Conservation (phyloP, 2,329 filamentous ascomycete species). For the Fulvia fulva region DNA sequence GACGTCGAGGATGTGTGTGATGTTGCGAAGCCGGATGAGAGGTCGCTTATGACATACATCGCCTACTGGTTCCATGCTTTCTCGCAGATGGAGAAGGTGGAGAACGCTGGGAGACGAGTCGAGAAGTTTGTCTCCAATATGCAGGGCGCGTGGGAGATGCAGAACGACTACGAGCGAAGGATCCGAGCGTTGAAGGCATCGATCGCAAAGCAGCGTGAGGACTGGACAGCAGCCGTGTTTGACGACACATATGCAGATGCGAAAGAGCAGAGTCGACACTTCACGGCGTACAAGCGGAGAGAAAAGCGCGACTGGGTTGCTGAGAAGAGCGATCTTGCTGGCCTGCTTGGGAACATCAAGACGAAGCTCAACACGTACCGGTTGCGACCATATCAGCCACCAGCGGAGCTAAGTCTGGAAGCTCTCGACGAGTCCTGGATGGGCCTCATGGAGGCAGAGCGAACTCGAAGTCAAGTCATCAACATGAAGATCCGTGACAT, state of each 20-base stretch:
- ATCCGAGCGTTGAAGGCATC: conserved; percentile 77
- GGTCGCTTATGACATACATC: conserved; percentile 98
- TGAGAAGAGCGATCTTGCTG: conserved; percentile 93
- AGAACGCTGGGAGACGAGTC: conserved; percentile 91
- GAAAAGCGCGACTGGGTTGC: conserved; percentile 94
- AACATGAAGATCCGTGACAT: conserved; percentile 99
- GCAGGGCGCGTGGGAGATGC: conserved; percentile 99
- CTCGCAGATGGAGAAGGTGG: conserved; percentile 96
- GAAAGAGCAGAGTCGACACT: conserved; percentile 76
- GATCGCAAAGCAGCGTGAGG: conserved; percentile 67
- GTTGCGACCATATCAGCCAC: conserved; percentile 84
- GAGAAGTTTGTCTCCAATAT: conserved; percentile 99
- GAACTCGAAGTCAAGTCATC: conserved; percentile 84
- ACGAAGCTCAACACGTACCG: conserved; percentile 96
- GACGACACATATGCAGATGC: conserved; percentile 90
- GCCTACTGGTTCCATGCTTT: conserved; percentile 99
- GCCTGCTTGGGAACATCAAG: conserved; percentile 94
- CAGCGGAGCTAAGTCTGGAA: conserved; percentile 75
- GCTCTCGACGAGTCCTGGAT: conserved; percentile 80
- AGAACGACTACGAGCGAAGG: conserved; percentile 87
- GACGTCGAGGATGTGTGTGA: conserved; percentile 98
- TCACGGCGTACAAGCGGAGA: conserved; percentile 84
- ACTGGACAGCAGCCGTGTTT: conserved; percentile 77
- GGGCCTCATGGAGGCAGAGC: conserved; percentile 74
- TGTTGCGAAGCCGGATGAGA: conserved; percentile 91